Base-by-base conservation (phyloP, 2,329 filamentous ascomycete species). In the Gaeumannomyces tritici region DNA sequence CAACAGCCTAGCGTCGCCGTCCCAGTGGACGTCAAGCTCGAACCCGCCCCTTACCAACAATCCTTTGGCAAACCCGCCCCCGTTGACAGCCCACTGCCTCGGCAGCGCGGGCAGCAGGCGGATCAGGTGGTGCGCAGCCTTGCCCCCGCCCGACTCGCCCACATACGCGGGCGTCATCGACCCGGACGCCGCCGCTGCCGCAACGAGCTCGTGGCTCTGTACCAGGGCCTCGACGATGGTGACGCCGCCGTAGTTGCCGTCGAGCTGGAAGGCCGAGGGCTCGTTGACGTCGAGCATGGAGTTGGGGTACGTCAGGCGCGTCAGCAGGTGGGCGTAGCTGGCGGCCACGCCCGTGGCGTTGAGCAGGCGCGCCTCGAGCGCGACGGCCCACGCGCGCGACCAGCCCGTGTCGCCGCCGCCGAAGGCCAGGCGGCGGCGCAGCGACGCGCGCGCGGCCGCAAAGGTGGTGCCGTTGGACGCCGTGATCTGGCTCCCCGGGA, bases 171-270 rank as follows among this genome's bases (percentile, higher is more conserved):
- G 42, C 21, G 1, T 24, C n/a, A 28, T 15, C 24, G 24, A 15
- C 2, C 42, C 26, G 7, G 47, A 12, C 8, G 33, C 21, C n/a
- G 21, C 42, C 11, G 26, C 12, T 1, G 33, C 33, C 13, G 21
- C 28, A 13, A 60, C 59, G 26, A 28, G 26, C 18, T 47, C 59
- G 42, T 60, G 59, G 42, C 59, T 60, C 42, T 60, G 59, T 3
- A 60, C 35, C 4, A 60, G 24, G 8, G 42, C 42, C n/a, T 60
- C 59, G 35, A 60, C 26, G 15, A 60, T 4, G 59, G 59, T 54
- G n/a, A 60, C 59, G 3, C 74, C 74, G 1, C 79, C 79, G 64
- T 80, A 79, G 62, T 81, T 81, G 0, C 79, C 79, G 65, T 81
- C 79, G 26, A 80, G 78, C 65, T 81, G 79, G 65, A 80, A 80